Base-by-base conservation (phyloP, 352 stramenopile genomes). In the Halophytophthora batemanensis region DNA sequence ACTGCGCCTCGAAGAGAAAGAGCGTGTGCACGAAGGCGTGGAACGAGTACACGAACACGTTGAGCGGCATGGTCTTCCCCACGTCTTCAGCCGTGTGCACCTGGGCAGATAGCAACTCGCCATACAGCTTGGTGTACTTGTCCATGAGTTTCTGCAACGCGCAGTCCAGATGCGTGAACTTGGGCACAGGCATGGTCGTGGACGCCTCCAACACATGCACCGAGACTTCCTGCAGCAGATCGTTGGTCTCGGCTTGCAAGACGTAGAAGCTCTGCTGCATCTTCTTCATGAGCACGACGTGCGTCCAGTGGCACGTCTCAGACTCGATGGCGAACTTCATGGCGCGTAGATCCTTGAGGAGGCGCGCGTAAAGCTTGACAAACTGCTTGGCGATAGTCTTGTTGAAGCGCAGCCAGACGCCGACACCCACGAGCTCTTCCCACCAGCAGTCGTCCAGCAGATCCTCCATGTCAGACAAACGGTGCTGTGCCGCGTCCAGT, bases 21-120 rank as follows among this genome's bases (percentile, higher is more conserved):
- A 90, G 41, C 33, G 73, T 86, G 23, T 77, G 63, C 46, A 74
- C 73, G 18, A 90, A 77, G 3, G 80, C 74, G 49, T 90, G 74
- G 53, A 90, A 80, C 21, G 82, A 90, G 51, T 86, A 93, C 17
- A 90, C 67, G 39, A 93, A 93, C 11, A 92, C 66, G 44, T 89
- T 88, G 21, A 92, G 50, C 0, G 78, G 77, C 69, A 92, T 86
- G 7, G 77, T 84, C 48, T 77, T 77, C 0, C 64, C 75, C 23
- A 90, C 73, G 31, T 90, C 73, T 21, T 69, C 56, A 15, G 65
- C 50, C 1, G 69, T 72, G 40, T 76, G 57, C 6, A 86, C 68
- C 12, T 64, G 61, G 6, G 75, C 50, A 0, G 66, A 56, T 1
- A 82, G 53, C 1, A 87, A 41, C 11, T 86, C 69, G 10, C 69